phyloP scores from a whole-genome alignment of 2,329 filamentous ascomycete genomes.

The Pseudopyricularia javanii region DNA sequence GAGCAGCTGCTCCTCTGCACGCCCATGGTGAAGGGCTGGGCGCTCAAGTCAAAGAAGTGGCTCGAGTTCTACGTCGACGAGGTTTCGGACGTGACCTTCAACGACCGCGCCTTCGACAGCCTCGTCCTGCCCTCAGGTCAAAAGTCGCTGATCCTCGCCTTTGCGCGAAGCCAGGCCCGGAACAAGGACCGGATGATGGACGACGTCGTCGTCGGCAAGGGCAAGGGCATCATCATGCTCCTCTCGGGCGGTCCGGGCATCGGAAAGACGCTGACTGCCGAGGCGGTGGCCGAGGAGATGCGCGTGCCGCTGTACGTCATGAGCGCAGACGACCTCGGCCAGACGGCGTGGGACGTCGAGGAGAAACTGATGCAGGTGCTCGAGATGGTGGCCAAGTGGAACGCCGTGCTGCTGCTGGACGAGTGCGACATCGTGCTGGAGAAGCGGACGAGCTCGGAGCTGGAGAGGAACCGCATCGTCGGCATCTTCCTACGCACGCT shows the following conservation, averaged over 20 bases:
- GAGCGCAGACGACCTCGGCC: constrained; percentile 16
- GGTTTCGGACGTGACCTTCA: constrained; percentile 27
- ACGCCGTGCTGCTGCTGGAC: constrained; percentile 12
- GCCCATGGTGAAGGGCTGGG: constrained; percentile 26
- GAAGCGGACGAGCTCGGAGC: constrained; percentile 8
- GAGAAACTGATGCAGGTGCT: constrained; percentile 14
- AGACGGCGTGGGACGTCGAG: constrained; percentile 13
- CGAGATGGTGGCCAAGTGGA: constrained; percentile 12
- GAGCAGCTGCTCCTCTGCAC: constrained; percentile 13
- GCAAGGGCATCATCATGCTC: constrained; percentile 28
- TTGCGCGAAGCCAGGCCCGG: constrained; percentile 9
- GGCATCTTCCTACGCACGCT: constrained; percentile 2
- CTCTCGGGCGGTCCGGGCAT: constrained; percentile 34
- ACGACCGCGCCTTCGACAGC: constrained; percentile 21
- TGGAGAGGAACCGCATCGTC: constrained; percentile 18
- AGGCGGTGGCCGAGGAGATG: constrained; percentile 16
- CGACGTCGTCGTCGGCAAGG: constrained; percentile 32
- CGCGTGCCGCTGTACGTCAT: constrained; percentile 18
- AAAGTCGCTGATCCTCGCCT: constrained; percentile 10
- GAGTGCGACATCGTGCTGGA: constrained; percentile 14
- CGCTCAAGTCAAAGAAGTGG: constrained; percentile 28
- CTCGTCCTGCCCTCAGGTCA: constrained; percentile 11
- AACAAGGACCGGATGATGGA: constrained; percentile 19
- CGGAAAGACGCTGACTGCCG: constrained; percentile 34
- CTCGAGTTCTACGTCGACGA: constrained; percentile 30